phyloP scores from a whole-genome alignment of 2,329 filamentous ascomycete genomes.

The Ophiostoma tasmaniense region DNA sequence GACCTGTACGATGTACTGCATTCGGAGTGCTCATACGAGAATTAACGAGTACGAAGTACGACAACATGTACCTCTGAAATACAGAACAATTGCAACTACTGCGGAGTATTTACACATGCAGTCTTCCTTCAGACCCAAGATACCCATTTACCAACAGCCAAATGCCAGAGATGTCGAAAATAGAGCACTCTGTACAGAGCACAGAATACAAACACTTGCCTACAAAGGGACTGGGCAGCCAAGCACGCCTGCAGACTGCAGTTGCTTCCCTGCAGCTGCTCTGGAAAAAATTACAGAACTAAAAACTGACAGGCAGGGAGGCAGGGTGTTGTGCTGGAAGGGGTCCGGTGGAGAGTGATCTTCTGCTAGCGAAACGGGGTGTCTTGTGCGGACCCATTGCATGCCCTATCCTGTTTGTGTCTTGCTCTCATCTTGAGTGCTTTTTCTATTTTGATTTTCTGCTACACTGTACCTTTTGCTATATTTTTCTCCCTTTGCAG shows the following conservation, averaged over 20 bases:
- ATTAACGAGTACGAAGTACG: too few relatives aligned
- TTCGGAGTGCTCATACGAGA: too few relatives aligned
- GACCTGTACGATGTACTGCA: too few relatives aligned
- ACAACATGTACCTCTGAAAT: too few relatives aligned
- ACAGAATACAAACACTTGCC: too few relatives aligned
- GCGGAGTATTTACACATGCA: constrained; percentile 4
- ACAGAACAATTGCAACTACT: not conserved
- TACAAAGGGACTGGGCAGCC: not conserved
- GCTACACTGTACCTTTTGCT: not conserved
- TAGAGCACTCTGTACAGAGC: too few relatives aligned
- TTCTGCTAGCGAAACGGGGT: not conserved
- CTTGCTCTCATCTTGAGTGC: not conserved
- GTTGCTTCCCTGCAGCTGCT: not conserved
- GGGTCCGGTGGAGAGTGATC: constrained; percentile 10
- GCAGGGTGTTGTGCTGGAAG: not conserved
- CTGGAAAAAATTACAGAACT: too few relatives aligned
- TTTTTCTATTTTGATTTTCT: not conserved
- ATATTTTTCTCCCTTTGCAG: not conserved
- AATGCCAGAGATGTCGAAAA: not conserved
- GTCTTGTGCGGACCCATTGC: not conserved
- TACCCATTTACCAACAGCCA: not conserved
- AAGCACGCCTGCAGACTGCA: too few relatives aligned
- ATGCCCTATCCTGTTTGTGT: not conserved
- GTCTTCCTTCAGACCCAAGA: not conserved
- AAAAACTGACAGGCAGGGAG: too few relatives aligned